phyloP scores from a whole-genome alignment of 495 filamentous ascomycete species.

The Neurospora sp. region DNA sequence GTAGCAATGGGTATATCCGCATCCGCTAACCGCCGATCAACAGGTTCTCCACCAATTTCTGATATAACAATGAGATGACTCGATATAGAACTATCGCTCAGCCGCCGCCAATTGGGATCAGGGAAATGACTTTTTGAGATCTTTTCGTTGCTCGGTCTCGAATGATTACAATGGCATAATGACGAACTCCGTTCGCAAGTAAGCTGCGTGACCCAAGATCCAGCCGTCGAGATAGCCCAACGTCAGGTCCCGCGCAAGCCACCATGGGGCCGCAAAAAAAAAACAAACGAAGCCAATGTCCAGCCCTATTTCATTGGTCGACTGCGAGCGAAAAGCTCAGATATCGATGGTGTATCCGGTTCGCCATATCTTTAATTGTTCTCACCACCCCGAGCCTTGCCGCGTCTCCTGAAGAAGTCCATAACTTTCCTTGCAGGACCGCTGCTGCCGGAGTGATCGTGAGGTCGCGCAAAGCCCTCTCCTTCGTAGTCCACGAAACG shows the following conservation, averaged over 20 bases:
- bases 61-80: neutral
- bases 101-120: neutral
- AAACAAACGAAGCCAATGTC: neutral
- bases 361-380: slow-evolving; percentile 4
- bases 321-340: neutral
- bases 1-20: neutral
- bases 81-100: neutral
- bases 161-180: neutral
- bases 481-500: slow-evolving; percentile 86
- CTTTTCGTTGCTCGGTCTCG: neutral
- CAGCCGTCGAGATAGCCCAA: neutral
- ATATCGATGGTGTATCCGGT: neutral
- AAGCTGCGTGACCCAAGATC: neutral
- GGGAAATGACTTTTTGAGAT: neutral
- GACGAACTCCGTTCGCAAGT: neutral
- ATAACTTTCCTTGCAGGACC: slow-evolving; percentile 86
- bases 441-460: slow-evolving; percentile 64
- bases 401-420: slow-evolving; percentile 91
- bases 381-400: slow-evolving; percentile 61
- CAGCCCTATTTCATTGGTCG: neutral
- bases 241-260: neutral
- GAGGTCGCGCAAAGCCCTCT: slow-evolving; percentile 54
- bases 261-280: neutral
- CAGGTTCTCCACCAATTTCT: neutral
- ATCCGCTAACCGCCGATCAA: neutral